Base-by-base conservation (phyloP, 2,329 filamentous ascomycete species). In the Aspergillus transmontanensis region DNA sequence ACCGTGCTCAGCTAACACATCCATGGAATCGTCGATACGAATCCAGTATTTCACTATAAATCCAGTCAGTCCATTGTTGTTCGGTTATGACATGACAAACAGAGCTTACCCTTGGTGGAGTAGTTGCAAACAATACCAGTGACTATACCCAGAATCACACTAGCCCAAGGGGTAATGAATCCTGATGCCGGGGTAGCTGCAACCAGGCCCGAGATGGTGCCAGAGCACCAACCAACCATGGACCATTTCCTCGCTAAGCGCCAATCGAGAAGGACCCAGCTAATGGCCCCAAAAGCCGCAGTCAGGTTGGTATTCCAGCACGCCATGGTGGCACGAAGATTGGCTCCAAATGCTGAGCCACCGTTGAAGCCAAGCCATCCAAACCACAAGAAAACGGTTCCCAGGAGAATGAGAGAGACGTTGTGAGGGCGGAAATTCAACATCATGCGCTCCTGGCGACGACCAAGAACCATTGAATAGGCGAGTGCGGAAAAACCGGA, bases 311-410 rank as follows among this genome's bases (percentile, higher is more conserved):
- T 93, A 86, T 98, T 98, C 94, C 94, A 99, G 88, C 92, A 97
- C 60, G 95, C 94, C 89, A 97, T 96, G 69, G 91, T 90, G 60
- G 95, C 95, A 69, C 95, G 91, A 59, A 98, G 86, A 83, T 97
- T 97, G 69, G 94, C 93, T 71, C 94, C 94, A 71, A 97, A 97
- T 45, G 94, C 84, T 28, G 94, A 97, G 68, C 95, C 95, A 72
- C 94, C 95, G 85, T 99, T 99, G 88, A 99, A 99, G 60, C 94
- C 95, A 68, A 99, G 85, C 95, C 95, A 99, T 74, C 95, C 95
- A 74, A 98, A 98, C 94, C 94, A 98, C 61, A 99, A 92, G 72
- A 99, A 87, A 68, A 97, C 87, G 4, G 95, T 98, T 67, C 95
- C 95, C 71, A 98, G 90, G 0, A 95, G 94, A 81, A 99, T 97